A percentile compares a stretch with the other conserved stretches of the same genome.
Evolutionary conservation across 768 basidiomycete species (phyloP).

Genomic region (Termitomyces sp.): DNA sequence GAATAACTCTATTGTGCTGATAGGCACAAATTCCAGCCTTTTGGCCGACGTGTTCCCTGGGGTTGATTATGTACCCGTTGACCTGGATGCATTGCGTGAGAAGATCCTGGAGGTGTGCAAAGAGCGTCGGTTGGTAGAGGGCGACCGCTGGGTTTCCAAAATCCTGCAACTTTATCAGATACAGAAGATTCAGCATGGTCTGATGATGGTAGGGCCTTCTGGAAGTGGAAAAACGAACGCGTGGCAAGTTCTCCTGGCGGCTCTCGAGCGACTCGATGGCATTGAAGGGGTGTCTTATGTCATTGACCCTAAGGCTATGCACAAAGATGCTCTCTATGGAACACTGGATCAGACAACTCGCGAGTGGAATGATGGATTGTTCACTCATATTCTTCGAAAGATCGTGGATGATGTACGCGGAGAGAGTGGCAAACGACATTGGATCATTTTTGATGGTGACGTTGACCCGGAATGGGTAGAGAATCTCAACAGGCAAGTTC

Average conservation of each 20-base stretch:
- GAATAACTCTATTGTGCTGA: background rate
- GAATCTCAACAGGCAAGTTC: constrained; percentile 88
- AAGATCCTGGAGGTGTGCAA: constrained; percentile 84
- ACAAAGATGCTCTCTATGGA: constrained; percentile 97
- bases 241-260: constrained; percentile 90
- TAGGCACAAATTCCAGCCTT: constrained; percentile 45
- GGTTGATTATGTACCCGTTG: constrained; percentile 84
- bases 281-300: constrained; percentile 92
- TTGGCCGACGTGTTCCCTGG: constrained; percentile 98
- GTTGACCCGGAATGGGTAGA: constrained; percentile 99
- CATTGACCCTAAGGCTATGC: constrained; percentile 98
- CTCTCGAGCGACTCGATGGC: constrained; percentile 87
- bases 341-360: constrained; percentile 95
- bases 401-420: constrained; percentile 99
- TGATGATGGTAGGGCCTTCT: constrained; percentile 99
- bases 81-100: constrained; percentile 78
- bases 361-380: constrained; percentile 98
- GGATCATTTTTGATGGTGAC: constrained; percentile 99
- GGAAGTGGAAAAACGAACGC: constrained; percentile 96
- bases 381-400: constrained; percentile 95
- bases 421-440: constrained; percentile 93
- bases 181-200: constrained; percentile 98
- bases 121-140: constrained; percentile 79
- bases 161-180: constrained; percentile 98
- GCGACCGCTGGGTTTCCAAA: constrained; percentile 90